Percentiles rank a stretch among this genome's conserved stretches.
phyloP scores from a whole-genome alignment of 306 rosid species.

The Acacia acuminata region DNA sequence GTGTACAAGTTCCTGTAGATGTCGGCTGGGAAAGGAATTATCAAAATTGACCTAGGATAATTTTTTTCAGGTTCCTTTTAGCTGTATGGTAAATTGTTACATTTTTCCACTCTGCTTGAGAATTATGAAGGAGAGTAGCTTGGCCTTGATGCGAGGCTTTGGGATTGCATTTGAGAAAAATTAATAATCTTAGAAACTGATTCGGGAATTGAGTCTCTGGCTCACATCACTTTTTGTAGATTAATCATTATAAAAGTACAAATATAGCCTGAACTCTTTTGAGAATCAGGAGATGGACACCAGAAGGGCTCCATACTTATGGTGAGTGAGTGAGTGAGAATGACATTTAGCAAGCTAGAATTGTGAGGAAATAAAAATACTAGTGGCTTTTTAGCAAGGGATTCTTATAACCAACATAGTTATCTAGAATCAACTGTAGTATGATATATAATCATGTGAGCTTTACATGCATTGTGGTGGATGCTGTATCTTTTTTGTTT shows the following conservation, averaged over 20 bases:
- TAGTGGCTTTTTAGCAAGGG: neutral
- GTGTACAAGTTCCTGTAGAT: no score
- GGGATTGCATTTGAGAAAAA: neutral
- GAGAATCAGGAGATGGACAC: neutral
- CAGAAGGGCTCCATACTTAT: neutral
- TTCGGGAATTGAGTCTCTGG: neutral
- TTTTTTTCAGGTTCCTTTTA: neutral
- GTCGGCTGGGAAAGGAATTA: neutral
- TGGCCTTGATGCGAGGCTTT: neutral
- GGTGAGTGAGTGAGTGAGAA: conserved; percentile 1
- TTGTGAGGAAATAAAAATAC: conserved; percentile 7
- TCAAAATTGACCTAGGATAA: neutral
- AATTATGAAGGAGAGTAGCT: neutral
- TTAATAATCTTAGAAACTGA: neutral
- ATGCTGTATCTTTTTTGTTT: conserved; percentile 3
- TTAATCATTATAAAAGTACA: neutral
- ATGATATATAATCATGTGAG: neutral
- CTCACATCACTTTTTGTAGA: neutral
- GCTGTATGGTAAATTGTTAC: neutral
- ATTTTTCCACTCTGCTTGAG: neutral
- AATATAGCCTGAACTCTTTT: neutral
- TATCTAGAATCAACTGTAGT: neutral
- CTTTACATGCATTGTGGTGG: conserved; percentile 9
- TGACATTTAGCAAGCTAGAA: conserved; percentile 1
- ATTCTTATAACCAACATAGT: neutral